Evolutionary conservation across 164 flowering plant species (phyloP).

Genomic region (Vitis labrusca): DNA sequence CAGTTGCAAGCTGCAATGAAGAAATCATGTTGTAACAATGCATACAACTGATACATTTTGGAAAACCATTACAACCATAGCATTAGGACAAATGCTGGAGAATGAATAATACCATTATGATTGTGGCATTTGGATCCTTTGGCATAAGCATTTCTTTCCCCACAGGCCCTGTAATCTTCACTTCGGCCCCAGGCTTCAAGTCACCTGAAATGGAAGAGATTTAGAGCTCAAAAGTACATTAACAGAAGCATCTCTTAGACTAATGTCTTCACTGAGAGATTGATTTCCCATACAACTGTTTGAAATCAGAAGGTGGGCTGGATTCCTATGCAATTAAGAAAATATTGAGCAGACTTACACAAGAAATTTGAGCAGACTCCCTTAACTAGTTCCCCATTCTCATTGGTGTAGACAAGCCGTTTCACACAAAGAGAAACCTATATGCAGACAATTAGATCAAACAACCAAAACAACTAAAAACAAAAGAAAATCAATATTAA

Average conservation of each 20-base stretch:
- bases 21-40: not conserved
- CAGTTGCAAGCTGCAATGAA: slow-evolving; percentile 80
- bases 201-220: slow-evolving; percentile 53
- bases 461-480: not conserved
- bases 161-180: slow-evolving; percentile 89
- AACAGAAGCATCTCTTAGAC: not conserved
- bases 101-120: slow-evolving; percentile 68
- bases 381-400: slow-evolving; percentile 81
- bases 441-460: not conserved
- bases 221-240: not conserved
- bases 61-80: not conserved
- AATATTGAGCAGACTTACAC: slow-evolving; percentile 47
- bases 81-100: not conserved
- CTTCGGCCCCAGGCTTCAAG: slow-evolving; percentile 89
- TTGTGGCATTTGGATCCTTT: slow-evolving; percentile 83
- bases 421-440: slow-evolving; percentile 97
- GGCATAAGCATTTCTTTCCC: slow-evolving; percentile 99
- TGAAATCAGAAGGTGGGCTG: too few relatives aligned
- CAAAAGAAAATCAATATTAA: not conserved
- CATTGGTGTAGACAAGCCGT: slow-evolving; percentile 91
- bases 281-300: too few relatives aligned
- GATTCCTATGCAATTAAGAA: not conserved
- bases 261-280: too few relatives aligned
- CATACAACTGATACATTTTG: not conserved
- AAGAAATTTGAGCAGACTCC: slow-evolving; percentile 98